Conservation (phyloP, 805 yeast species). For the Vanderwaltozyma tropicalis region DNA sequence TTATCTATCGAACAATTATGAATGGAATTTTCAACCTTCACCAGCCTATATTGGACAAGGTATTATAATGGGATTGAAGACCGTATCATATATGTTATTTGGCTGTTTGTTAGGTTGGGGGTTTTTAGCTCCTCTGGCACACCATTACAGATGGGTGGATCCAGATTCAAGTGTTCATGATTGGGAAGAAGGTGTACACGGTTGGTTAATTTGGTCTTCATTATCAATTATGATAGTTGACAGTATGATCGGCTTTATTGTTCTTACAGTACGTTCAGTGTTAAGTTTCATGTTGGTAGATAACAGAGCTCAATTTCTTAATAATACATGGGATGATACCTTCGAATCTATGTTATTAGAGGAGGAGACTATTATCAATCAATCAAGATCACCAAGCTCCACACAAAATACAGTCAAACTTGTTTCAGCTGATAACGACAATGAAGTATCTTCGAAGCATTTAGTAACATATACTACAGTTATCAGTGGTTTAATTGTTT, state of each 20-base stretch:
- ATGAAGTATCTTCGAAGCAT: constrained; percentile 34
- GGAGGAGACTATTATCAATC: constrained; percentile 24
- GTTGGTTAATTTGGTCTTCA: constrained; percentile 95
- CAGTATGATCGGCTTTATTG: constrained; percentile 68
- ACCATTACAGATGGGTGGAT: constrained; percentile 70
- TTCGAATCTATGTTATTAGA: constrained; percentile 26
- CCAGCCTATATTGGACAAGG: constrained; percentile 98
- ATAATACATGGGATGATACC: constrained; percentile 21
- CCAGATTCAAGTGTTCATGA: constrained; percentile 65
- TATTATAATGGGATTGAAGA: constrained; percentile 90
- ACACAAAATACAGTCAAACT: constrained; percentile 23
- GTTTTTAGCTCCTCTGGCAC: constrained; percentile 71
- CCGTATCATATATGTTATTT: constrained; percentile 81
- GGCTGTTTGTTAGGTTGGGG: constrained; percentile 93
- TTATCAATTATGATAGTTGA: constrained; percentile 91
- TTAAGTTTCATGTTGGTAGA: constrained; percentile 17
- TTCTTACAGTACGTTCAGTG: constrained; percentile 42
- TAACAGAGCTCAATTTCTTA: constrained; percentile 17
- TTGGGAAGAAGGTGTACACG: constrained; percentile 91
- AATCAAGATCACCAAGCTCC: no score
- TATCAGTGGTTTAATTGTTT: constrained; percentile 48
- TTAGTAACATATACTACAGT: constrained; percentile 44
- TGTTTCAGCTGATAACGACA: constrained; percentile 25
- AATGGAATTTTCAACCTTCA: constrained; percentile 89
- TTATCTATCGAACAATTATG: constrained; percentile 47